A percentile compares a stretch with the other conserved stretches of the same genome.
These are phyloP conservation scores for Lactifluus echinatus DNA, from an alignment of 768 basidiomycete species.

Conservation along the genomic window DNA sequence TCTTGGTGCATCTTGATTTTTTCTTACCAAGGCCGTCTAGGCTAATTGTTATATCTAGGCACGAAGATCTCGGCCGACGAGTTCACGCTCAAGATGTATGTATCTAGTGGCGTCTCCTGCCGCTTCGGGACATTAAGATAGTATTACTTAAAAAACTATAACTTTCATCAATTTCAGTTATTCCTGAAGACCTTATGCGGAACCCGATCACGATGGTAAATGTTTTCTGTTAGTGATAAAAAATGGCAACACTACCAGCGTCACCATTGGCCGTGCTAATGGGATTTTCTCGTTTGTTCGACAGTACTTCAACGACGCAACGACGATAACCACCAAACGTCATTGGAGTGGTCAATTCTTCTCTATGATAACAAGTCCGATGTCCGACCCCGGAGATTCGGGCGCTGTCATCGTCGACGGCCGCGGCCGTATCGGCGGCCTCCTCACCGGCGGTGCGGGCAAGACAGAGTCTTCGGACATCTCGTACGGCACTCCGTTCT, in stretches of 20 bases:
- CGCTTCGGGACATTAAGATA: slow-evolving; percentile 22
- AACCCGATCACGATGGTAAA: slow-evolving; percentile 23
- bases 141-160: no score
- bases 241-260: slow-evolving; percentile 26
- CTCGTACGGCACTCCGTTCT: slow-evolving; percentile 35
- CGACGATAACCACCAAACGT: neutral
- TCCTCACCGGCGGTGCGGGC: slow-evolving; percentile 31
- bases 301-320: neutral
- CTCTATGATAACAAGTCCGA: slow-evolving; percentile 26
- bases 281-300: neutral
- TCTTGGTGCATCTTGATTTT: slow-evolving; percentile 20
- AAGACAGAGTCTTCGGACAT: slow-evolving; percentile 19
- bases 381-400: slow-evolving; percentile 33
- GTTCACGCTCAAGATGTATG: neutral
- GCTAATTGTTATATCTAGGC: slow-evolving; percentile 10
- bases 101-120: slow-evolving; percentile 17
- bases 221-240: no score
- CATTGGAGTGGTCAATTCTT: slow-evolving; percentile 21
- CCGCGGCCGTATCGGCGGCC: slow-evolving; percentile 29
- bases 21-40: neutral
- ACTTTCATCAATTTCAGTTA: no score
- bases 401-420: slow-evolving; percentile 29
- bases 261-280: slow-evolving; percentile 14
- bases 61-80: neutral
- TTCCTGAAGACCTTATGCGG: slow-evolving; percentile 28